These are phyloP conservation scores for Sporothrix variecibatus DNA, from an alignment of 2,329 filamentous ascomycete genomes.

Conservation along the genomic window DNA sequence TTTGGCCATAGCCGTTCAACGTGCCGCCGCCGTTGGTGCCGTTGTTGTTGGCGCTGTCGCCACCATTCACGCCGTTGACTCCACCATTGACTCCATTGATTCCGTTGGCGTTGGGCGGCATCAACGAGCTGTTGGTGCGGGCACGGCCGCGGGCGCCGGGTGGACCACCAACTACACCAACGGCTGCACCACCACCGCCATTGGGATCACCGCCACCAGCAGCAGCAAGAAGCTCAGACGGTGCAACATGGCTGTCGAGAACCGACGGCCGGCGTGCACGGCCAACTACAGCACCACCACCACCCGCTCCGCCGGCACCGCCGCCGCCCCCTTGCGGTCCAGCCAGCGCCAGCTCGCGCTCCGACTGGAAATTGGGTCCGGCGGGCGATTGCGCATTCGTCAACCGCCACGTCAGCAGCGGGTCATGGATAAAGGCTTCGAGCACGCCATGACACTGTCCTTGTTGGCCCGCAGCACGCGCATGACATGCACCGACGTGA, in stretches of 20 bases:
- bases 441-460: slow-evolving; percentile 96
- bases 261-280: slow-evolving; percentile 69
- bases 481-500: slow-evolving; percentile 98
- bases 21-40: slow-evolving; percentile 23
- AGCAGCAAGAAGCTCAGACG: slow-evolving; percentile 57
- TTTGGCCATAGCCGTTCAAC: slow-evolving; percentile 33
- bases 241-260: slow-evolving; percentile 63
- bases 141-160: slow-evolving; percentile 53
- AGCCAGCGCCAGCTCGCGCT: slow-evolving; percentile 57
- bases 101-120: slow-evolving; percentile 38
- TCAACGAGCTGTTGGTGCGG: slow-evolving; percentile 60
- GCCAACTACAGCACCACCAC: slow-evolving; percentile 22
- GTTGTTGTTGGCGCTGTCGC: slow-evolving; percentile 36
- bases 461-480: slow-evolving; percentile 94
- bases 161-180: slow-evolving; percentile 47
- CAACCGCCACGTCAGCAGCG: slow-evolving; percentile 96
- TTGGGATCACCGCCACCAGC: neutral
- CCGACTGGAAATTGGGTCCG: slow-evolving; percentile 67
- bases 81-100: neutral
- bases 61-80: neutral
- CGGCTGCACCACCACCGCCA: slow-evolving; percentile 21
- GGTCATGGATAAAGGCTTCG: slow-evolving; percentile 99
- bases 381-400: slow-evolving; percentile 63
- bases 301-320: slow-evolving; percentile 34
- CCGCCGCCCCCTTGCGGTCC: slow-evolving; percentile 43